phyloP scores from a whole-genome alignment of 2,329 filamentous ascomycete species.

The Penicillium capsulatum region DNA sequence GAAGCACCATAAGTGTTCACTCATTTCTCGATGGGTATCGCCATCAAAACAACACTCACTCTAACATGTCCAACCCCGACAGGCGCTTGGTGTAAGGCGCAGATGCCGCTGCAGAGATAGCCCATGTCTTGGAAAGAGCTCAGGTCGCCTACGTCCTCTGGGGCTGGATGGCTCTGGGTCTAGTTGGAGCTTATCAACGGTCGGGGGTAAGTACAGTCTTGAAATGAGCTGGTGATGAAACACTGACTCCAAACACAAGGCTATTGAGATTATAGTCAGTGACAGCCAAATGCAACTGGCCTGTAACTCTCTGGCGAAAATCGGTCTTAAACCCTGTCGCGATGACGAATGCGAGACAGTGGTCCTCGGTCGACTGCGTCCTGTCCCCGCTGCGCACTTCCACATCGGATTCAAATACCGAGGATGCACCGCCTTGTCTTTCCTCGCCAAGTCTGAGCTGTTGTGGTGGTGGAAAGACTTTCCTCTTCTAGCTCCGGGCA shows the following conservation, averaged over 20 bases:
- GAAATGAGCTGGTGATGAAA: not conserved
- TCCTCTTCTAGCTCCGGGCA: not conserved
- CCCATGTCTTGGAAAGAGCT: not conserved
- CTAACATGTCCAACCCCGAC: too few species aligned
- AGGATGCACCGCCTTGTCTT: not conserved
- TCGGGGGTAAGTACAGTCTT: not conserved
- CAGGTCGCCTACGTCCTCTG: not conserved
- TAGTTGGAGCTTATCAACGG: not conserved
- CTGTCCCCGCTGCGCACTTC: conserved; percentile 1
- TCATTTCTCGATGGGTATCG: too few species aligned
- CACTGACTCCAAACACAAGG: too few species aligned
- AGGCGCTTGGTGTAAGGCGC: too few species aligned
- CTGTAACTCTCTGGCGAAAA: too few species aligned
- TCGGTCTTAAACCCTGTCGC: too few species aligned
- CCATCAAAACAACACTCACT: too few species aligned
- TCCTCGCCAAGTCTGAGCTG: not conserved
- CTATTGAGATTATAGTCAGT: too few species aligned
- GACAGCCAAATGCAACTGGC: too few species aligned
- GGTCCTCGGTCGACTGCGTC: too few species aligned
- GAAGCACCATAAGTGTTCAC: too few species aligned
- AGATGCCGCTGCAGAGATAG: not conserved
- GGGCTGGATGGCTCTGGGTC: conserved; percentile 1
- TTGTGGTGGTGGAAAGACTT: conserved; percentile 2
- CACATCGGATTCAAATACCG: not conserved
- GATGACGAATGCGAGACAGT: too few species aligned